These are phyloP conservation scores for Angophora floribunda DNA, from an alignment of 345 rosid genomes.

Conservation along the genomic window DNA sequence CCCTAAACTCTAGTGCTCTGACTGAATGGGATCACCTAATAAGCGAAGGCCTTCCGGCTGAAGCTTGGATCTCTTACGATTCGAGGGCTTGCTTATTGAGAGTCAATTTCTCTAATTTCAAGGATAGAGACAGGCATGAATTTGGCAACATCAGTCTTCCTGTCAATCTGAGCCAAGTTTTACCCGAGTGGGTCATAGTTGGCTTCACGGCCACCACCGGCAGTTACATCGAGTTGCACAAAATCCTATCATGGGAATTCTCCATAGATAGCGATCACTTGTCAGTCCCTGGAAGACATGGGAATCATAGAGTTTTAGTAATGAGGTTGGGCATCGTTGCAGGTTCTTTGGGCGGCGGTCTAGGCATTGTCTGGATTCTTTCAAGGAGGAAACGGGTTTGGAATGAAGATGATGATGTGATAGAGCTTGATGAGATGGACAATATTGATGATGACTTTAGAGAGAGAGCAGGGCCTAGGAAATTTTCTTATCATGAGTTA, in stretches of 20 bases:
- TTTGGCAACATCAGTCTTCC: neutral
- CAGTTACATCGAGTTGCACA: neutral
- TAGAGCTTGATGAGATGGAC: neutral
- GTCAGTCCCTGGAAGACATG: neutral
- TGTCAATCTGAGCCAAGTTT: neutral
- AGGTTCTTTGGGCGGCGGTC: neutral
- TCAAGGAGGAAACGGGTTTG: neutral
- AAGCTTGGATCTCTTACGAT: neutral
- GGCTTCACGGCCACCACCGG: constrained; percentile 16
- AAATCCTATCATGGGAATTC: constrained; percentile 3
- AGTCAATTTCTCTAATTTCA: neutral
- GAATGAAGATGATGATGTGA: neutral
- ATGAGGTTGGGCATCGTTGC: neutral
- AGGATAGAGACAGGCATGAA: neutral
- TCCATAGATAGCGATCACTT: neutral
- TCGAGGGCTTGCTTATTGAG: neutral
- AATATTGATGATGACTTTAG: constrained; percentile 1
- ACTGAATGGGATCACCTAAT: neutral
- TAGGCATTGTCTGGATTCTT: neutral
- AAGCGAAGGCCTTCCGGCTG: neutral
- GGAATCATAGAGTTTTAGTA: neutral
- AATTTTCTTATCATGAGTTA: constrained; percentile 5
- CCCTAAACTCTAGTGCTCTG: neutral
- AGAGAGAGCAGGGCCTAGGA: constrained; percentile 2
- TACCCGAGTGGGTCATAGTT: neutral